These are phyloP conservation scores for Blastobotrys malaysiensis DNA, from an alignment of 1,139 yeast species.

Conservation along the genomic window DNA sequence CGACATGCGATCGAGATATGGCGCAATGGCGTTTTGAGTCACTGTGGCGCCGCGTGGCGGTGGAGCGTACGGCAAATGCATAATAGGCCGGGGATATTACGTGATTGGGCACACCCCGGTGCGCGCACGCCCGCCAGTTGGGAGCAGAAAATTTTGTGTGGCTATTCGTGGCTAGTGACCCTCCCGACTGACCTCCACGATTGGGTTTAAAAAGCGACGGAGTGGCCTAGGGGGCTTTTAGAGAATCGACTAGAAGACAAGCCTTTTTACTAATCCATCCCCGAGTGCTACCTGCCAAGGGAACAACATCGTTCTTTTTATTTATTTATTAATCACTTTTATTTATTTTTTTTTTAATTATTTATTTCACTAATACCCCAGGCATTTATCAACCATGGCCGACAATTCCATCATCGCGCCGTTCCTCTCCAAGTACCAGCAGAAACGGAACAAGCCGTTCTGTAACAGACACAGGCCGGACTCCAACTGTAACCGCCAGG, in stretches of 20 bases:
- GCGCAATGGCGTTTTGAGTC: neutral
- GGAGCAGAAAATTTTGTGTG: neutral
- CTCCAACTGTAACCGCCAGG: conserved; percentile 59
- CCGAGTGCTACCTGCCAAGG: neutral
- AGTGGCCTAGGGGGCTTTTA: neutral
- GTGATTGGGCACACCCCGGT: neutral
- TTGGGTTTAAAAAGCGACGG: neutral
- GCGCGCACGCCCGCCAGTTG: neutral
- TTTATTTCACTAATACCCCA: neutral
- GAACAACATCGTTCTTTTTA: neutral
- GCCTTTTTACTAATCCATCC: neutral
- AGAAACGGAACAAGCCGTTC: conserved; percentile 33
- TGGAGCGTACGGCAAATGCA: neutral
- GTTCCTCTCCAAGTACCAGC: conserved; percentile 2
- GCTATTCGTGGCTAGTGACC: neutral
- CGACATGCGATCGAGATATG: neutral
- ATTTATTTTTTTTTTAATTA: neutral
- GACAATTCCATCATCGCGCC: neutral
- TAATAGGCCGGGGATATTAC: neutral
- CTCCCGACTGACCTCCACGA: neutral
- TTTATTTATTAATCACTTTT: neutral
- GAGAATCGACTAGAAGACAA: neutral
- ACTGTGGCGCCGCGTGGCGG: neutral
- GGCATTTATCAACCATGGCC: neutral
- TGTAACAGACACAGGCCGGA: conserved; percentile 95